Evolutionary conservation across 495 filamentous ascomycete species (phyloP), one percentile per base, ranked within the genome.

Genomic region (Aspergillus leporis): DNA sequence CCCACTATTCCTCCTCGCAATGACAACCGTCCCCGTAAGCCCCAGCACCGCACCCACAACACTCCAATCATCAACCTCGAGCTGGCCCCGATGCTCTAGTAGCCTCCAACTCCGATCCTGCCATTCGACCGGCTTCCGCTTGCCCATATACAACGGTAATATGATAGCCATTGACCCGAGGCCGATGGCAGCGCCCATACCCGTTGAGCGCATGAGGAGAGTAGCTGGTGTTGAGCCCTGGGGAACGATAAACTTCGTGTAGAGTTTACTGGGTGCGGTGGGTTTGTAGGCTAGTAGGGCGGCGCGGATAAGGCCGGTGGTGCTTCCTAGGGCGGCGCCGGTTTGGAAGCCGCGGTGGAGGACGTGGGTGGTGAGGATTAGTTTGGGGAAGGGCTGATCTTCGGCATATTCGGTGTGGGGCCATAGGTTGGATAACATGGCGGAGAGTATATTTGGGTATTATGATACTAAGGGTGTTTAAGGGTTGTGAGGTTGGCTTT

Each of bases 41-140:
- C 73, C 79, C 5, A 70, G 60, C 9, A 62, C 70, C 38, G 70
- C 72, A 0, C 75, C 79, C 19, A 55, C 69, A 16, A 72, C 55
- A 45, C 76, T 76, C 74, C 75, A 85, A 32, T 77, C 74, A 69
- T 88, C 85, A 22, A 69, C 66, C 61, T 75, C 73, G 13, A 80
- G 61, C 75, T 87, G 83, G 0, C 79, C 74, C 50, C 66, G 62
- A 63, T 82, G 86, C 60, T 80, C 79, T 43, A 81, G 61, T 48
- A 87, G 56, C 28, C 84, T 68, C 85, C 84, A 88, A 41, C 73
- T 72, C 32, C 85, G 77, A 66, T 87, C 84, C 60, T 81, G 66
- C 85, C 85, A 88, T 64, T 87, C 85, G 56, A 87, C 82, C 45
- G 80, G 73, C 62, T 85, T 78, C 21, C 73, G 66, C 0, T 78